Conservation (phyloP, 2,329 filamentous ascomycete species). For the Lithohypha guttulata region DNA sequence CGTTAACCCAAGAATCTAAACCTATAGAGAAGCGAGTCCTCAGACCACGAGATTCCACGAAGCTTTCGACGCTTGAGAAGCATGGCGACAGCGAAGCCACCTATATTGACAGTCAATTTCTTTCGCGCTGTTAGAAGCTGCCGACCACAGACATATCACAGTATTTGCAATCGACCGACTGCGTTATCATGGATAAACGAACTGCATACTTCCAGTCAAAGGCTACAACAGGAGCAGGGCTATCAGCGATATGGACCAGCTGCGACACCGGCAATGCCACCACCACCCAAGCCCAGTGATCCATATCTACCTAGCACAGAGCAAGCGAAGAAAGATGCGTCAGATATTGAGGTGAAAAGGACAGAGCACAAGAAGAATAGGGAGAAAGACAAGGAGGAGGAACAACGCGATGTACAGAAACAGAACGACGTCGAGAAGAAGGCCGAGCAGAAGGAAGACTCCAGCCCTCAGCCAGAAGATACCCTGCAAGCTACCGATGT, state of each 20-base stretch:
- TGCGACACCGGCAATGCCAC: constrained; percentile 31
- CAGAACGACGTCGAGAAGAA: constrained; percentile 17
- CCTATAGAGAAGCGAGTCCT: too few relatives aligned
- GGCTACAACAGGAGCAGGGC: constrained; percentile 30
- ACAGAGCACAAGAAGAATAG: constrained; percentile 9
- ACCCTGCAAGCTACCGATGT: background rate
- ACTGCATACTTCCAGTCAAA: constrained; percentile 29
- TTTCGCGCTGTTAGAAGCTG: constrained; percentile 46
- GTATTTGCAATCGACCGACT: constrained; percentile 30
- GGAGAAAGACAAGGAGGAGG: constrained; percentile 13
- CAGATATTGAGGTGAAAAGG: constrained; percentile 1
- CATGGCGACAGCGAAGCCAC: constrained; percentile 54
- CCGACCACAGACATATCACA: constrained; percentile 34
- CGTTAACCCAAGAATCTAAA: too few relatives aligned
- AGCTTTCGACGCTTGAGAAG: too few relatives aligned
- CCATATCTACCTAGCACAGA: constrained; percentile 10
- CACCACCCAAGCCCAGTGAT: constrained; percentile 26
- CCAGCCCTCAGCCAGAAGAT: background rate
- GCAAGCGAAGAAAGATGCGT: constrained; percentile 5
- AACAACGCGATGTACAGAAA: constrained; percentile 11
- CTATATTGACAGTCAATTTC: constrained; percentile 59
- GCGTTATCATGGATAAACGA: constrained; percentile 23
- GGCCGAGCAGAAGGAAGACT: constrained; percentile 20
- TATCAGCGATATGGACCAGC: constrained; percentile 38
- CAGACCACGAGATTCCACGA: too few relatives aligned